These are phyloP conservation scores for Lachnellula occidentalis DNA, from an alignment of 2,329 filamentous ascomycete species.

Conservation along the genomic window DNA sequence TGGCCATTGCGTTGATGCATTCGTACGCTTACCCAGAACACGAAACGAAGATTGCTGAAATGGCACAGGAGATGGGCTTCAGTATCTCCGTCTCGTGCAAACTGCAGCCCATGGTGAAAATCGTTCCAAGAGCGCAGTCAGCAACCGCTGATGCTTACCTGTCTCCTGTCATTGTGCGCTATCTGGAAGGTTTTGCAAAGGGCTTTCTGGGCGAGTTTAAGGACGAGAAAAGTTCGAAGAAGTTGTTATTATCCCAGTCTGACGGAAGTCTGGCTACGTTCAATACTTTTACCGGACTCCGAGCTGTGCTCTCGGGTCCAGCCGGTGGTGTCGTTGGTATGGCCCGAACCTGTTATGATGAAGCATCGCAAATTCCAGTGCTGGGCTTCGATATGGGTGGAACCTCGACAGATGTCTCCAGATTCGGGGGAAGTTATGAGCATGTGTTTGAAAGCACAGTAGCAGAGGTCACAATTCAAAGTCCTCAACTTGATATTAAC, in stretches of 20 bases:
- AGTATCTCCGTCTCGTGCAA: constrained; percentile 58
- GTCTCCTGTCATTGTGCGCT: constrained; percentile 61
- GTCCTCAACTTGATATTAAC: constrained; percentile 74
- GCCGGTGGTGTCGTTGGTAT: constrained; percentile 65
- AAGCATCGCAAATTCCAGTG: constrained; percentile 55
- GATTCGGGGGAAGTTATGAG: constrained; percentile 60
- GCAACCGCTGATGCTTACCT: constrained; percentile 65
- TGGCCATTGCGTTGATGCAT: constrained; percentile 63
- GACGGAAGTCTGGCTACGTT: constrained; percentile 39
- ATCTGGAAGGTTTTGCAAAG: constrained; percentile 61
- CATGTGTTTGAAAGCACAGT: constrained; percentile 73
- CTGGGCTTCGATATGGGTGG: constrained; percentile 63
- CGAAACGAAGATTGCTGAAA: constrained; percentile 52
- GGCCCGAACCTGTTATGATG: constrained; percentile 58
- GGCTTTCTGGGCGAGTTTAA: constrained; percentile 58
- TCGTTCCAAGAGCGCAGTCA: constrained; percentile 59
- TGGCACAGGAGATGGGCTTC: constrained; percentile 60
- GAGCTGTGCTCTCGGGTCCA: constrained; percentile 59
- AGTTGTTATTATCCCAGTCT: constrained; percentile 51
- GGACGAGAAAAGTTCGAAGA: constrained; percentile 39
- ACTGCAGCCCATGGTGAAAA: constrained; percentile 66
- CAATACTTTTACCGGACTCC: constrained; percentile 53
- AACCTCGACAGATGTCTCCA: constrained; percentile 59
- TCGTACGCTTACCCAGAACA: constrained; percentile 63
- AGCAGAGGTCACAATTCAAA: constrained; percentile 71